These are phyloP conservation scores for Phyllosticta citriasiana DNA, from an alignment of 2,329 filamentous ascomycete species.

Conservation along the genomic window DNA sequence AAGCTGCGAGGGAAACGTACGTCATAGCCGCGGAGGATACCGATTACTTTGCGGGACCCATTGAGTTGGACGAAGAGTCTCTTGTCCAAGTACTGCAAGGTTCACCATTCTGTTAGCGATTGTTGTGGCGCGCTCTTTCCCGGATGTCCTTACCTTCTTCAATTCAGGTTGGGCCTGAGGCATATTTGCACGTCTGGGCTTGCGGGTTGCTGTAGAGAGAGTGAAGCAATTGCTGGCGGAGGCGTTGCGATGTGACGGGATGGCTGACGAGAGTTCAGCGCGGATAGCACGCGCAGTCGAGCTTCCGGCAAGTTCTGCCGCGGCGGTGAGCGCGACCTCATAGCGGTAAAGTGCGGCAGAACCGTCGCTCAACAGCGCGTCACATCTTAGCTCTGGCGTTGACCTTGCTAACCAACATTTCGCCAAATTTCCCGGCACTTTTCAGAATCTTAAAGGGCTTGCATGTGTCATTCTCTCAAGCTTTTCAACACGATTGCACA, in stretches of 20 bases:
- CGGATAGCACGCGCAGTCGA: slow-evolving; percentile 3
- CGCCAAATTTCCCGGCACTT: neutral
- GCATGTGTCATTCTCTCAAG: neutral
- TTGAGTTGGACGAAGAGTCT: slow-evolving; percentile 95
- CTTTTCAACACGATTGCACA: neutral
- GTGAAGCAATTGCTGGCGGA: neutral
- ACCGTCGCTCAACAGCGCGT: neutral
- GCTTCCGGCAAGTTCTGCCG: neutral
- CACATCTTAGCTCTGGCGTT: neutral
- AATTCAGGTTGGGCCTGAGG: slow-evolving; percentile 97
- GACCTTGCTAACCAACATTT: neutral
- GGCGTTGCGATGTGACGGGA: neutral
- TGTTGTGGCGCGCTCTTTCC: neutral
- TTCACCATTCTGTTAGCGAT: neutral
- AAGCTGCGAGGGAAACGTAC: slow-evolving; percentile 42
- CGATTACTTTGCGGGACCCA: slow-evolving; percentile 93
- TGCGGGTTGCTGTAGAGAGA: neutral
- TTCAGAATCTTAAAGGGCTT: neutral
- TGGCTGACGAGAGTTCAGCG: neutral
- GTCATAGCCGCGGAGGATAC: slow-evolving; percentile 90
- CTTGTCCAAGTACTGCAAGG: slow-evolving; percentile 89
- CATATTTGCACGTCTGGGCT: slow-evolving; percentile 51
- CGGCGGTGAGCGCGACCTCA: neutral
- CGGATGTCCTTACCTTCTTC: slow-evolving; percentile 64
- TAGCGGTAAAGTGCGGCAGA: neutral